phyloP scores from a whole-genome alignment of 306 rosid genomes.

The Spatholobus suberectus region DNA sequence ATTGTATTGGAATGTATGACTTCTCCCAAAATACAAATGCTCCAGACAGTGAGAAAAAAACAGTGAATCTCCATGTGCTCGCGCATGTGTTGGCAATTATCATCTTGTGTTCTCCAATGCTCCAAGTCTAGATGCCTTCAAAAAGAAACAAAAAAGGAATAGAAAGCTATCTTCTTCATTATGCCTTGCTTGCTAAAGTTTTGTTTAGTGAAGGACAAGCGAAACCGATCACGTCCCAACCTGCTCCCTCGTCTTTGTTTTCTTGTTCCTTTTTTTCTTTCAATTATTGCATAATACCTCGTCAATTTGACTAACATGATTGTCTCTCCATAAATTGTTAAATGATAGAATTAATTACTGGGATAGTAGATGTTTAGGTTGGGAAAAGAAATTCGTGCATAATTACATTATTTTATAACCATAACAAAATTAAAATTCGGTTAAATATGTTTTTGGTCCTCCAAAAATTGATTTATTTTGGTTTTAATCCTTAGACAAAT shows the following conservation, averaged over 20 bases:
- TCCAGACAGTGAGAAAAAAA: conserved; percentile 31
- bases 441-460: too few relatives aligned
- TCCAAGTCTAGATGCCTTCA: conserved; percentile 17
- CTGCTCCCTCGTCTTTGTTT: conserved; percentile 5
- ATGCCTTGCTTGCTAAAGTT: conserved; percentile 35
- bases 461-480: too few relatives aligned
- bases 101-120: conserved; percentile 31
- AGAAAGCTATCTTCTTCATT: conserved; percentile 37
- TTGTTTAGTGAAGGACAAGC: conserved; percentile 39
- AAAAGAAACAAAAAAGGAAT: conserved; percentile 19
- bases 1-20: background rate
- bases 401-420: background rate
- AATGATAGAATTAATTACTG: too few relatives aligned
- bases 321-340: background rate
- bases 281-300: conserved; percentile 39
- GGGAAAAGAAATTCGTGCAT: background rate
- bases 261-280: background rate
- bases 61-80: conserved; percentile 46
- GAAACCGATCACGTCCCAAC: conserved; percentile 38
- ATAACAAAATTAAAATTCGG: too few relatives aligned
- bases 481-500: too few relatives aligned
- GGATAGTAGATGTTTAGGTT: too few relatives aligned
- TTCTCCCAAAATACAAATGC: conserved; percentile 43
- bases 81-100: conserved; percentile 45
- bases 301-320: conserved; percentile 43